A percentile compares a stretch with the other conserved stretches of the same genome.
These are phyloP conservation scores for Aspergillus proliferans DNA, from an alignment of 2,329 filamentous ascomycete genomes.

Conservation along the genomic window DNA sequence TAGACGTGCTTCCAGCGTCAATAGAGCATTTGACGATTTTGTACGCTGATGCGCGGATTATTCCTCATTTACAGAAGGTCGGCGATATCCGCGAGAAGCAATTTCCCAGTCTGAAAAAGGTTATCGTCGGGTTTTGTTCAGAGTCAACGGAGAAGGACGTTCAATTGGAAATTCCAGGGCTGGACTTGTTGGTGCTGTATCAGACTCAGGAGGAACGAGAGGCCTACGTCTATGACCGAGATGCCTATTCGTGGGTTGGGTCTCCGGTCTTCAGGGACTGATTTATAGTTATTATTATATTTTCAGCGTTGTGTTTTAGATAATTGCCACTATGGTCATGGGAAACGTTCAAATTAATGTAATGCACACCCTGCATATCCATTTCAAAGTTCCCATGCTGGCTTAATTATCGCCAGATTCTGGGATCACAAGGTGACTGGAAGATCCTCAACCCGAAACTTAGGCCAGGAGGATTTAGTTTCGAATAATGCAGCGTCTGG, in stretches of 20 bases:
- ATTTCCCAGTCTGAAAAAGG: background rate
- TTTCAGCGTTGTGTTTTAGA: too few relatives aligned
- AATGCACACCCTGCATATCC: too few relatives aligned
- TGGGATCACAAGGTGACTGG: conserved; percentile 21
- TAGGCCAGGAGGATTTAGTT: conserved; percentile 22
- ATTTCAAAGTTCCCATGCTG: too few relatives aligned
- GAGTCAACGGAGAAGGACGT: background rate
- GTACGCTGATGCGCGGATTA: background rate
- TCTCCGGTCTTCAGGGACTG: too few relatives aligned
- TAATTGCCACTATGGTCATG: too few relatives aligned
- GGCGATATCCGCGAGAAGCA: background rate
- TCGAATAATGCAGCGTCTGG: conserved; percentile 27
- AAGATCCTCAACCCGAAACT: conserved; percentile 17
- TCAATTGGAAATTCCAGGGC: too few relatives aligned
- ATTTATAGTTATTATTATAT: too few relatives aligned
- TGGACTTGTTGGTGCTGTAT: too few relatives aligned
- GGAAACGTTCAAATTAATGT: too few relatives aligned
- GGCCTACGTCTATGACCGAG: too few relatives aligned
- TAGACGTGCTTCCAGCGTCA: background rate
- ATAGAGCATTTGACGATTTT: background rate
- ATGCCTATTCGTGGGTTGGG: too few relatives aligned
- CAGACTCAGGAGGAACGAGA: too few relatives aligned
- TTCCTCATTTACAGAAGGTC: background rate
- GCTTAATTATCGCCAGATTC: conserved; percentile 1
- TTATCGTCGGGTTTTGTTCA: background rate